Evolutionary conservation across 164 flowering plant species (phyloP).

Genomic region (Warburgia ugandensis): DNA sequence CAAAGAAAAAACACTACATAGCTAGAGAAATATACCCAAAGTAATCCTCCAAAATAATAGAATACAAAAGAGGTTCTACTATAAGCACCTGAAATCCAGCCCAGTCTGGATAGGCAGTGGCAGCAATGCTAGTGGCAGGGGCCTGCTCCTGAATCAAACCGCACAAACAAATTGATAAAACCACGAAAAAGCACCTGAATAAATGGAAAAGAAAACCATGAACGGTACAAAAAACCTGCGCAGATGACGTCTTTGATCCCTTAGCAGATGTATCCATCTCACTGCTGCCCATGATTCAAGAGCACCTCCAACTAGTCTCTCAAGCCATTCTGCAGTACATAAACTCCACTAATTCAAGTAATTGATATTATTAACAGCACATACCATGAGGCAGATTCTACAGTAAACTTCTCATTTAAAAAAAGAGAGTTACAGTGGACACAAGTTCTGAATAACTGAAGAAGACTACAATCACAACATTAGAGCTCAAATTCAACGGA

Average conservation of each 20-base stretch:
- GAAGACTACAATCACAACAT: too few species aligned
- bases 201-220: background rate
- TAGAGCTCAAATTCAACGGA: too few species aligned
- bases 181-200: background rate
- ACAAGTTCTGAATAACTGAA: too few species aligned
- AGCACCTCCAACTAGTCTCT: slow-evolving; percentile 15
- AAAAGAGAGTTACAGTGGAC: too few species aligned
- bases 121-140: slow-evolving; percentile 37
- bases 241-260: slow-evolving; percentile 47
- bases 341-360: background rate
- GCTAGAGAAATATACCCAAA: background rate
- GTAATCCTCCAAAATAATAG: background rate
- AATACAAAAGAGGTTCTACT: background rate
- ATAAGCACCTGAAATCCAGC: slow-evolving; percentile 70
- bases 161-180: background rate
- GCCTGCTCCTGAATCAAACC: slow-evolving; percentile 52
- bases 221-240: slow-evolving; percentile 33
- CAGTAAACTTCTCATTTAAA: background rate
- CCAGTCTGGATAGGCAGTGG: slow-evolving; percentile 84
- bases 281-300: slow-evolving; percentile 54
- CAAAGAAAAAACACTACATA: background rate
- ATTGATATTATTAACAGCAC: background rate
- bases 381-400: background rate
- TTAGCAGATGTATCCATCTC: slow-evolving; percentile 62
- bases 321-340: slow-evolving; percentile 34